phyloP scores from a whole-genome alignment of 106 monocot species.

The Allium sativum region DNA sequence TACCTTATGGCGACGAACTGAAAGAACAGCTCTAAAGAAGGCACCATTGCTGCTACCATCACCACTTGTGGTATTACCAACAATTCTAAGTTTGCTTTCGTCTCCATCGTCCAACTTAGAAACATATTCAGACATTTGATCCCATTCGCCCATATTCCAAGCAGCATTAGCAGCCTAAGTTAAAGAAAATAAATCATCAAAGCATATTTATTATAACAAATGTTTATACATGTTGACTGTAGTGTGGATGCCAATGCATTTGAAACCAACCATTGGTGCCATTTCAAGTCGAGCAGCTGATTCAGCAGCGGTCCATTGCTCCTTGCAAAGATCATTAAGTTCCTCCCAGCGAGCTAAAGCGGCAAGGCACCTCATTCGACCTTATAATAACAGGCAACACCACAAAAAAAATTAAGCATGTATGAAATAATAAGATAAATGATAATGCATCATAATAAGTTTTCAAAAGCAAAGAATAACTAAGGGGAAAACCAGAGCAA shows the following conservation, averaged over 20 bases:
- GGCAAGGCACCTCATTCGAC: conserved; percentile 97
- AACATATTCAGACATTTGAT: conserved; percentile 99
- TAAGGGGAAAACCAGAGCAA: too few species aligned
- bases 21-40: conserved; percentile 92
- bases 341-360: conserved; percentile 98
- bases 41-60: conserved; percentile 98
- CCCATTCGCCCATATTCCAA: conserved; percentile 99
- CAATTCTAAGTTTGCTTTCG: conserved; percentile 66
- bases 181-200: not conserved
- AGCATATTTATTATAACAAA: too few species aligned
- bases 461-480: too few species aligned
- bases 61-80: conserved; percentile 74
- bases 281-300: conserved; percentile 83
- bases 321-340: conserved; percentile 76
- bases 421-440: not conserved
- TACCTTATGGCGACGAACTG: conserved; percentile 77
- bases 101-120: conserved; percentile 89
- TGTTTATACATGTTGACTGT: too few species aligned
- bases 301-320: conserved; percentile 92
- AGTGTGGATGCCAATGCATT: too few species aligned
- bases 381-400: conserved; percentile 21
- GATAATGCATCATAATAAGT: too few species aligned
- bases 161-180: conserved; percentile 90
- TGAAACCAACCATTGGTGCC: conserved; percentile 77
- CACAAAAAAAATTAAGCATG: not conserved